A percentile compares a stretch with the other conserved stretches of the same genome.
These are phyloP conservation scores for Apiotrichum veenhuisii DNA, from an alignment of 1,284 basidiomycete species.

Conservation along the genomic window DNA sequence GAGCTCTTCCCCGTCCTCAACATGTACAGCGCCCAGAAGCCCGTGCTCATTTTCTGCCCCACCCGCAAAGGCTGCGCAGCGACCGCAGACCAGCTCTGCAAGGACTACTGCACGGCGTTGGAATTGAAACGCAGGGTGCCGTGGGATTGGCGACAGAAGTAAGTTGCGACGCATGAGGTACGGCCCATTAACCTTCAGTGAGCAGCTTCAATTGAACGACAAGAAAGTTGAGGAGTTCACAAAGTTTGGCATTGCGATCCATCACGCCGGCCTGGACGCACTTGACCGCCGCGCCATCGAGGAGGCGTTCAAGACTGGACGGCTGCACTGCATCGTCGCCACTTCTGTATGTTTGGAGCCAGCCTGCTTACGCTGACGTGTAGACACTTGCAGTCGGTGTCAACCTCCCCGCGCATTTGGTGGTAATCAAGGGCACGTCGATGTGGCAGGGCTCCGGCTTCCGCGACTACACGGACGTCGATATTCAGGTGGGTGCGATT, in stretches of 20 bases:
- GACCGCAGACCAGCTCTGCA: constrained; percentile 69
- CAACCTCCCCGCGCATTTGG: constrained; percentile 52
- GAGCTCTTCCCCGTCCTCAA: constrained; percentile 68
- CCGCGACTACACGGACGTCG: constrained; percentile 49
- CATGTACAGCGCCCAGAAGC: constrained; percentile 67
- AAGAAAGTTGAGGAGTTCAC: constrained; percentile 31
- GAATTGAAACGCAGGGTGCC: constrained; percentile 58
- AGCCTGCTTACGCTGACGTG: not conserved
- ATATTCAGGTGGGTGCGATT: constrained; percentile 38
- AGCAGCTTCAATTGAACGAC: constrained; percentile 26
- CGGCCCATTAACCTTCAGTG: constrained; percentile 3
- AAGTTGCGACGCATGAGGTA: constrained; percentile 9
- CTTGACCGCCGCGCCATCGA: constrained; percentile 52
- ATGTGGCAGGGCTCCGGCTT: constrained; percentile 40
- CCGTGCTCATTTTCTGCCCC: constrained; percentile 77
- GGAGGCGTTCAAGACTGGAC: constrained; percentile 47
- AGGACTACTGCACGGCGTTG: constrained; percentile 63
- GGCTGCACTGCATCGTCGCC: constrained; percentile 46
- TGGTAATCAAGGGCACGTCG: constrained; percentile 49
- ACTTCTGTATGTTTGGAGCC: constrained; percentile 41
- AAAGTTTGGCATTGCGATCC: constrained; percentile 51
- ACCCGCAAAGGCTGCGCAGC: constrained; percentile 62
- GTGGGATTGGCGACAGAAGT: constrained; percentile 62
- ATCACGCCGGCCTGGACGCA: constrained; percentile 55
- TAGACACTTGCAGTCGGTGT: constrained; percentile 55